Evolutionary conservation across 2,329 filamentous ascomycete species (phyloP).

Genomic region (Cercospora sp.): DNA sequence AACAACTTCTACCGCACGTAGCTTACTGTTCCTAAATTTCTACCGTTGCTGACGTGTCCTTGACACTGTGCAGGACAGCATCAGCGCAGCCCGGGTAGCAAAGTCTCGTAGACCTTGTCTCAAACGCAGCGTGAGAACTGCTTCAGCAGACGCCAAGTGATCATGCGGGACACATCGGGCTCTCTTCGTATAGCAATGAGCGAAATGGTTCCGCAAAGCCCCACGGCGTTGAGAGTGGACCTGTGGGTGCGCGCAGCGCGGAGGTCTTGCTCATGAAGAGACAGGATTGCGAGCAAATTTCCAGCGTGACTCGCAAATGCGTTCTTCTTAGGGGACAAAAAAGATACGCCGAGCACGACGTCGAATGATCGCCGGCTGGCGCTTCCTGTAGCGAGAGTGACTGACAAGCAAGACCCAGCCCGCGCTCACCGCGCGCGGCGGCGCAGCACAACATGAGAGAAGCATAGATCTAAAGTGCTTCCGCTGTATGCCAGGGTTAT

Average conservation of each 20-base stretch:
- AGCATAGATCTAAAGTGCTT: constrained; percentile 8
- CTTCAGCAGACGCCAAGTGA: background rate
- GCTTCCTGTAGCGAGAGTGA: background rate
- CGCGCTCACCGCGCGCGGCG: background rate
- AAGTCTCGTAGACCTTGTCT: background rate
- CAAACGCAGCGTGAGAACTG: background rate
- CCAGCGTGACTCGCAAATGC: background rate
- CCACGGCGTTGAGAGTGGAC: background rate
- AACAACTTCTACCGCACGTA: background rate
- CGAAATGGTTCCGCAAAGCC: background rate
- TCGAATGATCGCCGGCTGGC: background rate
- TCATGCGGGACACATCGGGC: background rate
- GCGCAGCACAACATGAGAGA: background rate
- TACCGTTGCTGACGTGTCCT: background rate
- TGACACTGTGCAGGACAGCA: background rate
- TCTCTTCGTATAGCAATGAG: background rate
- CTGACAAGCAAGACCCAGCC: background rate
- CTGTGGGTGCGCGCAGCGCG: background rate
- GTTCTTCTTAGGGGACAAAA: background rate
- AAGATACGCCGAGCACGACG: background rate
- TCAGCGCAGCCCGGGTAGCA: background rate
- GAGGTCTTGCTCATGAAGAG: background rate
- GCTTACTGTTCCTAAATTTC: background rate
- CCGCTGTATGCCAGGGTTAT: background rate
- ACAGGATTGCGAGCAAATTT: background rate